Evolutionary conservation across 306 rosid genomes (phyloP).

Genomic region (Glycine latifolia): DNA sequence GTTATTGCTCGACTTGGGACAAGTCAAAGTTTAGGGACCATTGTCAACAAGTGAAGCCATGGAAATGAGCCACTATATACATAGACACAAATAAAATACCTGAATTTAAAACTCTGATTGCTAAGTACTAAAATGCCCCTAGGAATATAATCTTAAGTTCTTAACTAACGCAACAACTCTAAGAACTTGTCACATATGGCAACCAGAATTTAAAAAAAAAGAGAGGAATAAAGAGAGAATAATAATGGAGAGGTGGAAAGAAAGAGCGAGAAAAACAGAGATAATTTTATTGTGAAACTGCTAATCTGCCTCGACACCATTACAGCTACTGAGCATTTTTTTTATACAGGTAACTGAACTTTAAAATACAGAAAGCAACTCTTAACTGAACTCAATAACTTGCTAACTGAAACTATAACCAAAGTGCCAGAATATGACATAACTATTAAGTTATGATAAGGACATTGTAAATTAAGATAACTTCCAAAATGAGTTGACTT

Average conservation of each 20-base stretch:
- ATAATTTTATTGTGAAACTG: conserved; percentile 18
- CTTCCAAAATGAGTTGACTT: conserved; percentile 21
- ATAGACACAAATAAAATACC: background rate
- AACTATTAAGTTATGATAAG: conserved; percentile 5
- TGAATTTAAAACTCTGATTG: background rate
- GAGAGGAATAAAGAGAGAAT: background rate
- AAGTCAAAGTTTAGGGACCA: conserved; percentile 25
- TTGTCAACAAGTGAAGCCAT: background rate
- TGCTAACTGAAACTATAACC: conserved; percentile 28
- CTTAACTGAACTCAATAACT: conserved; percentile 25
- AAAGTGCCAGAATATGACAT: background rate
- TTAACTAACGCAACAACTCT: conserved; percentile 3
- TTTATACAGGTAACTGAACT: conserved; percentile 10
- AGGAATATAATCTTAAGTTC: background rate
- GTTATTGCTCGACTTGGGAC: conserved; percentile 17
- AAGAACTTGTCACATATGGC: conserved; percentile 7
- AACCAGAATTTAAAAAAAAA: conserved; percentile 8
- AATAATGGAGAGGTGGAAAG: background rate
- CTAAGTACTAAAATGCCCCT: conserved; percentile 3
- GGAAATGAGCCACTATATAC: conserved; percentile 22
- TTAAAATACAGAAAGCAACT: conserved; percentile 18
- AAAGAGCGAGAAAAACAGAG: background rate
- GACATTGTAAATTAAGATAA: conserved; percentile 11
- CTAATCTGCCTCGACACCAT: conserved; percentile 10
- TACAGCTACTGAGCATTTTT: background rate